These are phyloP conservation scores for Euphorbia tirucalli DNA, from an alignment of 345 rosid genomes.

Conservation along the genomic window DNA sequence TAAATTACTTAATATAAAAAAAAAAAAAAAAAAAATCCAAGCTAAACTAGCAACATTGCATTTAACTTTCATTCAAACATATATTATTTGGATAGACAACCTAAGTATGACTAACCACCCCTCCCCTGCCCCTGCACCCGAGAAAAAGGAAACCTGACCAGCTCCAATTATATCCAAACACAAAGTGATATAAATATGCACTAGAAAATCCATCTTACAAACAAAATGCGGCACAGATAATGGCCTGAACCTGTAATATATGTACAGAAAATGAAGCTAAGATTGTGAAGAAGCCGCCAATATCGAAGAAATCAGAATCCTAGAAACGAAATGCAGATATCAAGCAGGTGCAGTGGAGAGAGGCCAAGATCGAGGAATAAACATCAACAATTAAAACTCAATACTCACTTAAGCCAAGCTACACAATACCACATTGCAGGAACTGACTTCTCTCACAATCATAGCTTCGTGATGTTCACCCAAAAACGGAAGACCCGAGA, in stretches of 20 bases:
- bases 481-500: too few relatives aligned
- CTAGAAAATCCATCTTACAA: not conserved
- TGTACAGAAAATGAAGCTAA: not conserved
- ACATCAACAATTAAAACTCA: too few relatives aligned
- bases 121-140: too few relatives aligned
- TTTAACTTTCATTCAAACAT: too few relatives aligned
- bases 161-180: not conserved
- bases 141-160: not conserved
- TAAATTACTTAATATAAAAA: not conserved
- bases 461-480: too few relatives aligned
- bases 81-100: too few relatives aligned
- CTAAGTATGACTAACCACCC: not conserved
- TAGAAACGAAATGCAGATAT: not conserved
- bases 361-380: too few relatives aligned
- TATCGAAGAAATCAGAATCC: not conserved
- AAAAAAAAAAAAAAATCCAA: not conserved
- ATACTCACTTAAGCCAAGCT: too few relatives aligned
- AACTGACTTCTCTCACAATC: too few relatives aligned
- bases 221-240: slow-evolving; percentile 2
- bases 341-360: too few relatives aligned
- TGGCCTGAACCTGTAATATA: not conserved
- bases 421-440: too few relatives aligned
- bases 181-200: not conserved
- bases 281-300: not conserved
- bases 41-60: too few relatives aligned